Evolutionary conservation across 768 basidiomycete genomes (phyloP), one percentile per base, ranked within the genome.

Genomic region (Dioszegia aurantiaca): DNA sequence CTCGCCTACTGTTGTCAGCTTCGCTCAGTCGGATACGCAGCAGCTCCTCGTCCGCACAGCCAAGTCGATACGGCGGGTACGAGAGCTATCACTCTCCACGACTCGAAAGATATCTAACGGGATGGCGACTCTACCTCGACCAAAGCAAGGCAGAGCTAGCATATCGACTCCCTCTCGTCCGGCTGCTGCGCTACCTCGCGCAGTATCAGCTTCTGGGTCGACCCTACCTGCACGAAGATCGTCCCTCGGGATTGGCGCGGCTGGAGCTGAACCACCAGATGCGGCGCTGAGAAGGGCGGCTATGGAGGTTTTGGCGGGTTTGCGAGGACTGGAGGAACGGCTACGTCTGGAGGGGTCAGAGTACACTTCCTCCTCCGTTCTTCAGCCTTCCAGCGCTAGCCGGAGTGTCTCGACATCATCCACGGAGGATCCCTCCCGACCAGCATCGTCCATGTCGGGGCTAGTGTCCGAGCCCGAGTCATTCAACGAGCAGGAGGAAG

Each of bases 251-350:
- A 3, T 23, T 4, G 5, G 14, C 5, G 21, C 27, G 43, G 40
- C n/a, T 10, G 14, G 28, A 14, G 10, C n/a, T 16, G 52, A 41
- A 3, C 5, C n/a, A 8, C 21, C 39, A 31, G 14, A n/a, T n/a
- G 81, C 82, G 1, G 79, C 84, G 46, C 85, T 97, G 53, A 82
- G 93, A 23, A 83, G 83, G 49, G 82, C 86, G 0, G 90, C 90
- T 1, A 77, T 97, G 52, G 91, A 92, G 60, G 88, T 95, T 0
- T 83, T 98, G 28, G 82, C 86, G 4, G 80, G 84, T 37, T 82
- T 98, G 40, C 82, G 90, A 36, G 85, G 84, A 28, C 77, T 97
- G 19, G 94, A 97, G 73, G 90, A 92, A 70, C 77, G 78, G 9
- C 83, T 83, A 37, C 83, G 94, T 16, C 10, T 51, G 26, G 11